phyloP scores from a whole-genome alignment of 305 asterid genomes.

The Ilex paraguariensis region DNA sequence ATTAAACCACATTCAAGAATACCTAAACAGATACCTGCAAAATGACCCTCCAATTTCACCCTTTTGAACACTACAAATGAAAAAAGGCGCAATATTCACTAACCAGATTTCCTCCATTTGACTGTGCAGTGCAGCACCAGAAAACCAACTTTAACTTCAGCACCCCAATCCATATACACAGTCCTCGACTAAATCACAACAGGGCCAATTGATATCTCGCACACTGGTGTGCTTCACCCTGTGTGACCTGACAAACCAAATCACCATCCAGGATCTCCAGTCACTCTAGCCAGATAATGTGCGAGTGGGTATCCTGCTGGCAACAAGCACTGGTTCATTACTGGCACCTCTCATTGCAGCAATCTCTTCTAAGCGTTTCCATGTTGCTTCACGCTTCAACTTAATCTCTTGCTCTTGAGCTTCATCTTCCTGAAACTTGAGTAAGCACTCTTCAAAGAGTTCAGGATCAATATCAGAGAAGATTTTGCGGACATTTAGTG shows the following conservation, averaged over 20 bases:
- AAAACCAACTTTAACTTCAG: neutral
- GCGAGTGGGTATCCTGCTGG: neutral
- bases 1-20: no score
- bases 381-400: constrained; percentile 7
- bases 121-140: neutral
- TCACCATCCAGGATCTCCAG: neutral
- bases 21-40: neutral
- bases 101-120: neutral
- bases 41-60: neutral
- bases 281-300: neutral
- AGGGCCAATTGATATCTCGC: no score
- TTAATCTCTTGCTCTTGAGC: constrained; percentile 5
- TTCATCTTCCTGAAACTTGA: constrained; percentile 6
- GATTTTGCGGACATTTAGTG: constrained; percentile 24
- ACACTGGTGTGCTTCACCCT: neutral
- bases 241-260: neutral
- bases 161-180: neutral
- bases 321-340: constrained; percentile 9
- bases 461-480: constrained; percentile 9
- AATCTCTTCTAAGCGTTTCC: constrained; percentile 8
- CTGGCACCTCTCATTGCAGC: constrained; percentile 10
- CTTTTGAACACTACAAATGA: neutral
- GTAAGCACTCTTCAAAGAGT: constrained; percentile 10
- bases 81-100: neutral
- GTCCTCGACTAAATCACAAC: neutral